Evolutionary conservation across 768 basidiomycete species (phyloP), one percentile per base, ranked within the genome.

Genomic region (Agrocybe pediades): DNA sequence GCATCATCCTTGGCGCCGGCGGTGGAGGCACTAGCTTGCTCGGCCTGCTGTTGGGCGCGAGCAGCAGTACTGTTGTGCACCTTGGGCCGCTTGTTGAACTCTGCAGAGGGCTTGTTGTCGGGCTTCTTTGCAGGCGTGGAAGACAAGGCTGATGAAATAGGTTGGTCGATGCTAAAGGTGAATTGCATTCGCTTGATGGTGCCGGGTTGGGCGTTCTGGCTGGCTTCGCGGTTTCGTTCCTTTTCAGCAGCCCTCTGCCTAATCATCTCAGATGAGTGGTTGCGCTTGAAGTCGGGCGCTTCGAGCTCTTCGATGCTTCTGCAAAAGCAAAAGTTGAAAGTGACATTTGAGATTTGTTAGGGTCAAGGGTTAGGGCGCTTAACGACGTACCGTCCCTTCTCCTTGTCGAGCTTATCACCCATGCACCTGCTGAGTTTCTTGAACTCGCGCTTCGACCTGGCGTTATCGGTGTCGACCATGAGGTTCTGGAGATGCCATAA

Each of bases 351-450:
- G 29, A 61, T 53, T 36, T 20, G 57, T 67, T 60, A 74, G 71
- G 71, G 72, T 66, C 58, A 46, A 71, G 72, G 70, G 69, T 69
- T 71, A 30, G 54, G 51, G 48, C 46, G 62, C 44, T 46, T 55
- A 54, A 46, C 21, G 33, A 82, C 90, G 58, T 46, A 92, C 92
- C 89, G 74, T 66, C 92, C 92, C 74, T 92, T 93, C 74, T 94
- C 92, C 74, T 90, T 92, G 80, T 94, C 92, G 63, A 94, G 78
- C 71, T 90, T 92, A 76, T 94, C 92, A 58, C 92, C 83, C 92
- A 94, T 94, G 68, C 72, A 82, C 71, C 88, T 91, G 62, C 88
- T 89, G 51, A 94, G 84, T 64, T 90, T 92, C 76, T 87, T 90
- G 79, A 94, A 93, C 73, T 93, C 90, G 45, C 92, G 87, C 68